These are phyloP conservation scores for Paraurostyla sp. DNA, from an alignment of 73 alveolate genomes.

Conservation along the genomic window DNA sequence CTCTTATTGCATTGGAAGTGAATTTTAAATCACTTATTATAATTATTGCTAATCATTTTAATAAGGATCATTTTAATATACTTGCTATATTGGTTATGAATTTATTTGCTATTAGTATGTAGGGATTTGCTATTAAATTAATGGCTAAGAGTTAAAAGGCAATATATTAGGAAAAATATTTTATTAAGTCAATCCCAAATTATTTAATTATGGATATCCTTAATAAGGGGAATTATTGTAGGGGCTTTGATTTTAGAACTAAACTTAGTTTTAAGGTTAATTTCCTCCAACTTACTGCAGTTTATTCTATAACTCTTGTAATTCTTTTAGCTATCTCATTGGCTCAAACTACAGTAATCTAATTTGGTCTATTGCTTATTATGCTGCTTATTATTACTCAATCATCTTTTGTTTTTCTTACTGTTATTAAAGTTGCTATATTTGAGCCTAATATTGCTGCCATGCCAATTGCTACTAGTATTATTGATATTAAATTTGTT, in stretches of 20 bases:
- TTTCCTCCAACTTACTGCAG: not conserved
- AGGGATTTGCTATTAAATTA: no score
- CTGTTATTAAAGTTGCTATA: not conserved
- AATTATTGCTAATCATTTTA: not conserved
- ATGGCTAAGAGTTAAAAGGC: not conserved
- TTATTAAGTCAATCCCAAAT: not conserved
- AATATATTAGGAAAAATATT: no score
- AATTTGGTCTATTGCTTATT: constrained; percentile 20
- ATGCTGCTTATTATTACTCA: constrained; percentile 20
- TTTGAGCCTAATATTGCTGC: not conserved
- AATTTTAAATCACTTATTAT: not conserved
- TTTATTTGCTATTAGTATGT: no score
- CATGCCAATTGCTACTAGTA: not conserved
- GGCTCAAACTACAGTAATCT: constrained; percentile 1
- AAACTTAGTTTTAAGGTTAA: no score
- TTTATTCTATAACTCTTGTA: not conserved
- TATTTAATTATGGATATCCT: not conserved
- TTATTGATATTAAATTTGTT: not conserved
- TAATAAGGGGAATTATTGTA: not conserved
- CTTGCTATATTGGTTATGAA: not conserved
- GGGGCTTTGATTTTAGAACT: no score
- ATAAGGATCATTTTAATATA: not conserved
- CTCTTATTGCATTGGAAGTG: not conserved
- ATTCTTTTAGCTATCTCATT: not conserved
- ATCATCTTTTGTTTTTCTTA: not conserved